Percentiles rank a stretch among this genome's conserved stretches.
phyloP scores from a whole-genome alignment of 2,329 filamentous ascomycete species.

The Emmonsiellopsis sp. region DNA sequence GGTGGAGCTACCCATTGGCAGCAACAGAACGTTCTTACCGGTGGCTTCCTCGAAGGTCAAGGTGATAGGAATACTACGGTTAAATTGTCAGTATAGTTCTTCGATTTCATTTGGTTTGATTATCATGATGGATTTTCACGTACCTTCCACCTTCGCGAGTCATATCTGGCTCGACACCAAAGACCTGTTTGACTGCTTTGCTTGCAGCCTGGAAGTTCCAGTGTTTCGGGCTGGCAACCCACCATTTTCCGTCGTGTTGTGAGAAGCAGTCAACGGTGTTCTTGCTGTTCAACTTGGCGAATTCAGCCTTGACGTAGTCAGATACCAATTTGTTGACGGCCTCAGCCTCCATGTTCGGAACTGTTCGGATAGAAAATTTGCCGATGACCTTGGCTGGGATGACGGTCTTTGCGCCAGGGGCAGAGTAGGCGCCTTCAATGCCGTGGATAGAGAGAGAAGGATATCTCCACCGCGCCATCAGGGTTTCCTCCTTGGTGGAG shows the following conservation, averaged over 20 bases:
- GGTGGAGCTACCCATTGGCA: conserved; percentile 96
- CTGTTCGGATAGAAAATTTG: conserved; percentile 97
- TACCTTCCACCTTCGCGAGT: conserved; percentile 89
- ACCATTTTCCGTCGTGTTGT: conserved; percentile 95
- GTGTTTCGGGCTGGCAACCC: conserved; percentile 94
- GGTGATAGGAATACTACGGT: conserved; percentile 81
- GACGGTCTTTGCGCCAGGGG: conserved; percentile 92
- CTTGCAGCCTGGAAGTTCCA: conserved; percentile 95
- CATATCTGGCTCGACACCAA: conserved; percentile 86
- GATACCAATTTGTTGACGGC: conserved; percentile 78
- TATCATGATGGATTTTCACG: conserved; percentile 19
- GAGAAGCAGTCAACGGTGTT: conserved; percentile 75
- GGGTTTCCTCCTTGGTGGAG: conserved; percentile 77
- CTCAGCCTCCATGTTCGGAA: conserved; percentile 92
- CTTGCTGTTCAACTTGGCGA: conserved; percentile 81
- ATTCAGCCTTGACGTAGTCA: conserved; percentile 73
- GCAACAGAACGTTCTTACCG: conserved; percentile 89
- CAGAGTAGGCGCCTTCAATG: conserved; percentile 87
- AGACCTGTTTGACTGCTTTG: conserved; percentile 94
- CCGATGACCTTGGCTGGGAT: conserved; percentile 96
- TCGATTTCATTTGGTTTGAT: conserved; percentile 4
- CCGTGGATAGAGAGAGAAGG: conserved; percentile 92
- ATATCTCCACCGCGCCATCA: conserved; percentile 94
- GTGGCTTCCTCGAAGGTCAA: conserved; percentile 96
- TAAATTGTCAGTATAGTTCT: conserved; percentile 13